These are phyloP conservation scores for Phtheirospermum japonicum DNA, from an alignment of 257 asterid species.

Conservation along the genomic window DNA sequence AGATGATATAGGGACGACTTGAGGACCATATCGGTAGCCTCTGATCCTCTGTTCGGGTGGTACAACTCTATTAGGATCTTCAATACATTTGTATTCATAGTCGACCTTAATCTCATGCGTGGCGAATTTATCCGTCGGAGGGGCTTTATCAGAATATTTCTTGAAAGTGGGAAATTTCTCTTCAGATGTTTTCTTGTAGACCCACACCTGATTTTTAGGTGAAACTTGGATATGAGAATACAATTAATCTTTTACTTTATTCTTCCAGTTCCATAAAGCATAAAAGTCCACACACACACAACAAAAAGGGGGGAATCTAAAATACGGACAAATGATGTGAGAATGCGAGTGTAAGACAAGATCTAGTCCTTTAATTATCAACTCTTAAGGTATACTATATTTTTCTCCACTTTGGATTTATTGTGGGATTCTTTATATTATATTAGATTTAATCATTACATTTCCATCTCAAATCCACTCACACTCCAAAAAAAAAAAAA, in stretches of 20 bases:
- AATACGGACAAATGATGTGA: constrained; percentile 1
- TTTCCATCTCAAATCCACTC: neutral
- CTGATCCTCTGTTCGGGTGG: constrained; percentile 98
- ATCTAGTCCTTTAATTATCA: constrained; percentile 1
- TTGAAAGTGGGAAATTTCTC: constrained; percentile 90
- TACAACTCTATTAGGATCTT: constrained; percentile 63
- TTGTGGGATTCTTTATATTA: too few species aligned
- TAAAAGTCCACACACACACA: neutral
- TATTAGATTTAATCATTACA: too few species aligned
- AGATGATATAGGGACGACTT: constrained; percentile 94
- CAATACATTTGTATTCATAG: constrained; percentile 61
- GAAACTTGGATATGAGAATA: neutral
- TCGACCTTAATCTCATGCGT: constrained; percentile 87
- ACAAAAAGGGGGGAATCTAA: neutral
- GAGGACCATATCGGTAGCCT: constrained; percentile 94
- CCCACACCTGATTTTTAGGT: constrained; percentile 66
- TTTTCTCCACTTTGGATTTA: too few species aligned
- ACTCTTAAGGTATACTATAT: neutral
- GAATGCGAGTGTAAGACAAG: constrained; percentile 8
- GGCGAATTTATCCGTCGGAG: constrained; percentile 86
- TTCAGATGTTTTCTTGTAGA: constrained; percentile 89
- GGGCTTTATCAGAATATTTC: constrained; percentile 90
- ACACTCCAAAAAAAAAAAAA: neutral
- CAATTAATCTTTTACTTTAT: neutral
- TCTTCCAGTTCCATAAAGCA: neutral